Percentiles rank a stretch among this genome's conserved stretches.
These are phyloP conservation scores for Sonneratia alba DNA, from an alignment of 345 rosid species.

Conservation along the genomic window DNA sequence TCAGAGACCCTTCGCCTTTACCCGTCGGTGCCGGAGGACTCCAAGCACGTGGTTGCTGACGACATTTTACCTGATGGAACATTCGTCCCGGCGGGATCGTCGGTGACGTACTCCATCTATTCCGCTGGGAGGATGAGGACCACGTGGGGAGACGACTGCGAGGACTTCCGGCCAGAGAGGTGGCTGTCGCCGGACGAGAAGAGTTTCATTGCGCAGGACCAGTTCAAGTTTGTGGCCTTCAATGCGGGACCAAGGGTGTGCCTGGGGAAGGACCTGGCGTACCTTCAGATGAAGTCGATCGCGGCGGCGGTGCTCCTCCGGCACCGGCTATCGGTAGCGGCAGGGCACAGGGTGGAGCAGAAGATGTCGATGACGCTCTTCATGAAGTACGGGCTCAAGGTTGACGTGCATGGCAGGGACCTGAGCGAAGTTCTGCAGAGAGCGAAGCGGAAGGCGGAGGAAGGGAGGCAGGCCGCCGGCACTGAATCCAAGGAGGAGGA, in stretches of 20 bases:
- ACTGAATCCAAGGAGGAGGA: slow-evolving; percentile 17
- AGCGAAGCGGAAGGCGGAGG: slow-evolving; percentile 16
- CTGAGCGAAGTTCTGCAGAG: slow-evolving; percentile 27
- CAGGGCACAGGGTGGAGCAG: slow-evolving; percentile 87
- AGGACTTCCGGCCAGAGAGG: slow-evolving; percentile 76
- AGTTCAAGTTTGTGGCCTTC: slow-evolving; percentile 78
- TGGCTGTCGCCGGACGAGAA: slow-evolving; percentile 62
- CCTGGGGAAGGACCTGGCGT: slow-evolving; percentile 76
- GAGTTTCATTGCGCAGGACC: slow-evolving; percentile 47
- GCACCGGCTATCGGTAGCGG: slow-evolving; percentile 51
- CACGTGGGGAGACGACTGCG: slow-evolving; percentile 85
- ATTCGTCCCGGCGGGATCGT: slow-evolving; percentile 79
- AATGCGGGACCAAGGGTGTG: slow-evolving; percentile 93
- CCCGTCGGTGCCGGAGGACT: slow-evolving; percentile 91
- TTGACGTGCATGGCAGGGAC: slow-evolving; percentile 54
- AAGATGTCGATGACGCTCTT: slow-evolving; percentile 91
- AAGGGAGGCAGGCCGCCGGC: slow-evolving; percentile 5
- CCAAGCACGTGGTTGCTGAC: slow-evolving; percentile 65
- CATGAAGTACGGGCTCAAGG: slow-evolving; percentile 79
- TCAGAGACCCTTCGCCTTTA: slow-evolving; percentile 81
- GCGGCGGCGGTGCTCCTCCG: slow-evolving; percentile 68
- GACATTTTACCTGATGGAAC: slow-evolving; percentile 90
- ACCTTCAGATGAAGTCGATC: slow-evolving; percentile 84
- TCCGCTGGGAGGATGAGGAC: slow-evolving; percentile 83
- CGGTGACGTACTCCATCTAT: slow-evolving; percentile 82